Conservation (phyloP, 352 stramenopile species). For the Pythium dissotocum region DNA sequence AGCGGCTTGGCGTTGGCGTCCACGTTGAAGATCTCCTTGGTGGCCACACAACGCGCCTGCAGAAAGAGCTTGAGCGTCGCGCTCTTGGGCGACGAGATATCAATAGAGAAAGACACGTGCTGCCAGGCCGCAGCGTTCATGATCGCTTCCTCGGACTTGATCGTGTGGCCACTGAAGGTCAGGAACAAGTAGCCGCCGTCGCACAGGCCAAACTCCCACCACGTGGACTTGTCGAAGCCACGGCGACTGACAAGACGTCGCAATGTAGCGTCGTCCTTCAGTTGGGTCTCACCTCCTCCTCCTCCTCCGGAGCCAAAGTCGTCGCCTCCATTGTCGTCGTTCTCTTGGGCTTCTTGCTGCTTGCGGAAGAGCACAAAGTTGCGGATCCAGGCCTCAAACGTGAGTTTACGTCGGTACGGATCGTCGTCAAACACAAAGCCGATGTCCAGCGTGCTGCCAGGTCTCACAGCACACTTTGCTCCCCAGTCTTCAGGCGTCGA, state of each 20-base stretch:
- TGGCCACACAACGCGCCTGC: conserved; percentile 53
- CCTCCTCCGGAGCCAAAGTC: not conserved
- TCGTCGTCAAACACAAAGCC: conserved; percentile 76
- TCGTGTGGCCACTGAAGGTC: conserved; percentile 41
- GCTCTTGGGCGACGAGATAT: conserved; percentile 51
- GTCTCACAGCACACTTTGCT: conserved; percentile 49
- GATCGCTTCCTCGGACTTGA: conserved; percentile 48
- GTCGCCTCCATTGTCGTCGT: conserved; percentile 18
- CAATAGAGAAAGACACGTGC: conserved; percentile 70
- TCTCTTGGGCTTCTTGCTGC: conserved; percentile 30
- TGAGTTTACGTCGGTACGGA: conserved; percentile 77
- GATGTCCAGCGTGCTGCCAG: conserved; percentile 69
- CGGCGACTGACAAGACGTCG: conserved; percentile 21
- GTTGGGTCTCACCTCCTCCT: not conserved
- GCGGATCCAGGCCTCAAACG: conserved; percentile 73
- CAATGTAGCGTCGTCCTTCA: conserved; percentile 7
- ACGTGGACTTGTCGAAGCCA: conserved; percentile 21
- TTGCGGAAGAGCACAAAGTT: conserved; percentile 53
- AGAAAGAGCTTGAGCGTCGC: conserved; percentile 63
- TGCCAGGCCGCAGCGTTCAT: conserved; percentile 50
- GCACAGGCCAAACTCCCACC: conserved; percentile 51
- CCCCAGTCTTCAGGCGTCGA: conserved; percentile 35
- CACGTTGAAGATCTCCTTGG: conserved; percentile 42
- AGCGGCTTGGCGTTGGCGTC: conserved; percentile 35
- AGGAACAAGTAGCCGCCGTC: conserved; percentile 50